Percentiles rank a stretch among this genome's conserved stretches.
Conservation (phyloP, 345 rosid species). For the Gossypium stocksii region DNA sequence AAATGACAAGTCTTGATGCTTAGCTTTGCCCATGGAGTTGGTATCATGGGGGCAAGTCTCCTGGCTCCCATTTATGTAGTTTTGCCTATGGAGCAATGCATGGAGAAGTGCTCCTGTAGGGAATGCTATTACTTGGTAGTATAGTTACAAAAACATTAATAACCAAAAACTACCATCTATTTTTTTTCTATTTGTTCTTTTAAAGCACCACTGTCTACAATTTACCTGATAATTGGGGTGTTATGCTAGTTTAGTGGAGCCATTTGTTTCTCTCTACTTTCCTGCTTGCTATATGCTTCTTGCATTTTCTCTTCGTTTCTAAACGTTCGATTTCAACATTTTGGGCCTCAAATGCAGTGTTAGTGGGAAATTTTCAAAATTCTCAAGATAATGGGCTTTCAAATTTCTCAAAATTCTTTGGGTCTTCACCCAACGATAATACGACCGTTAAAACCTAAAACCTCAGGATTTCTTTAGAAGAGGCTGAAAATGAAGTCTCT, state of each 20-base stretch:
- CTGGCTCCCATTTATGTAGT: no score
- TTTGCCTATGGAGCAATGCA: no score
- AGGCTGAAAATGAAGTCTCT: not conserved
- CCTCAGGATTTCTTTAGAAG: not conserved
- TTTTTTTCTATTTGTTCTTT: no score
- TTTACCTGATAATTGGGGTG: not conserved
- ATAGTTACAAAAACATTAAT: no score
- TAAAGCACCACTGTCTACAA: no score
- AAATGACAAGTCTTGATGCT: no score
- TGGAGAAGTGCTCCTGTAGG: no score
- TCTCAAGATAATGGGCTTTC: not conserved
- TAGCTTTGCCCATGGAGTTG: no score
- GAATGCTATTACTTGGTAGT: no score
- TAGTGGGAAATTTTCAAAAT: no score
- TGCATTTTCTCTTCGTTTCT: not conserved
- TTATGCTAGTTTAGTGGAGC: conserved; percentile 29
- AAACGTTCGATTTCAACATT: not conserved
- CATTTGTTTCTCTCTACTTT: conserved; percentile 19
- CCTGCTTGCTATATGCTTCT: not conserved
- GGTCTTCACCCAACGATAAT: not conserved
- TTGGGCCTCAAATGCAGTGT: not conserved
- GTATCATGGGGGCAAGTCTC: no score
- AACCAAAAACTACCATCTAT: no score
- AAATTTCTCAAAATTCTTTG: not conserved
- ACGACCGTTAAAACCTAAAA: not conserved